Evolutionary conservation across 2,329 filamentous ascomycete genomes (phyloP), one percentile per base, ranked within the genome.

Genomic region (Penicillium rolfsii): DNA sequence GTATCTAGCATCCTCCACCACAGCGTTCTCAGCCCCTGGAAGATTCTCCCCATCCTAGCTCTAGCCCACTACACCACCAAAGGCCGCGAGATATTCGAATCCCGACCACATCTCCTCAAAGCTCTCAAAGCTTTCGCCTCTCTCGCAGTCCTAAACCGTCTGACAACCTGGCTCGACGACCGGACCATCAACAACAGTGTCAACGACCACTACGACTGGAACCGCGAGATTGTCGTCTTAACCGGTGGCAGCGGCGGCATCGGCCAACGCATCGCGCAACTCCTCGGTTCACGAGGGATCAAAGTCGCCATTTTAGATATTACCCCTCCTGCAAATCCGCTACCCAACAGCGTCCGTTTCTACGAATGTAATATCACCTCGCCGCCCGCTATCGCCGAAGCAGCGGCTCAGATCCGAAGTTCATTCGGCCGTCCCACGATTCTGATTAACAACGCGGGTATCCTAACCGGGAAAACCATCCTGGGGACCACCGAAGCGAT

Each of bases 161-260:
- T 84, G 16, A 86, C 82, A 69, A 73, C 71, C 14, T 85, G 81
- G 73, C 74, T 87, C 12, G 86, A 85, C 67, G 74, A 77, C 2
- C 77, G 81, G 11, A 78, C 79, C 4, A 59, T 80, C 52, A 84
- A 84, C 71, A 84, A 82, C 53, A 73, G 64, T 49, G 59, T 67
- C 49, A 66, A 65, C 24, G 77, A 75, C 61, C 66, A 68, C 40
- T 76, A 75, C 49, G 68, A 76, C 66, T 92, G 89, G 88, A 77
- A 81, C 24, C 83, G 82, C 55, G 90, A 93, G 77, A 82, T 93
- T 54, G 87, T 91, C 2, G 79, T 93, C 46, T 82, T 93, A 22
- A 93, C 91, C 0, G 90, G 91, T 7, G 91, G 91, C 7, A 87
- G 88, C 45, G 85, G 86, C 58, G 91, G 91, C 0, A 92, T 94